Percentiles rank a stretch among this genome's conserved stretches.
Evolutionary conservation across 2,329 filamentous ascomycete species (phyloP).

Genomic region (Monascus ruber): DNA sequence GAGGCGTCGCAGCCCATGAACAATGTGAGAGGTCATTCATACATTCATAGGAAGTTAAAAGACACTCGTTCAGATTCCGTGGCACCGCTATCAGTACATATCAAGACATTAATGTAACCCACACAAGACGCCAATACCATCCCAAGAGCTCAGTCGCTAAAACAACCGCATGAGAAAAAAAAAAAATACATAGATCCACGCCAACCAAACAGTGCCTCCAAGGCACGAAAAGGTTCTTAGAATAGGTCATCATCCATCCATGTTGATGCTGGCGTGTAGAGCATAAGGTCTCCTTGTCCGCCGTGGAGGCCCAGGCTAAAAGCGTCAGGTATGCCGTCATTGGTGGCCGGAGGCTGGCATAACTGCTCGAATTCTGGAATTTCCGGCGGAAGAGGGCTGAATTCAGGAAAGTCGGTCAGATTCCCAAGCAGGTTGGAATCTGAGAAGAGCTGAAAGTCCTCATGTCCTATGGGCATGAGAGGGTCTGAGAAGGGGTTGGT

Average conservation of each 20-base stretch:
- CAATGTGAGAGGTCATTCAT: too few relatives aligned
- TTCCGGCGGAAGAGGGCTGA: conserved; percentile 2
- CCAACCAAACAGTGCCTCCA: conserved; percentile 14
- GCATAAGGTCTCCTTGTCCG: conserved; percentile 17
- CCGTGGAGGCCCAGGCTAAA: conserved; percentile 12
- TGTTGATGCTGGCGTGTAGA: conserved; percentile 16
- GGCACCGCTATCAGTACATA: too few relatives aligned
- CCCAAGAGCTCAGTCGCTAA: too few relatives aligned
- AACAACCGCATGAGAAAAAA: too few relatives aligned
- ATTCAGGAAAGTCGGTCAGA: conserved; percentile 3
- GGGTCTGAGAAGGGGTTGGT: conserved; percentile 4
- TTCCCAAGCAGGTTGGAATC: conserved; percentile 3
- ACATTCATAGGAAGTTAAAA: too few relatives aligned
- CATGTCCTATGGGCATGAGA: not conserved
- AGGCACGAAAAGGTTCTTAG: conserved; percentile 7
- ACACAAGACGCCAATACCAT: too few relatives aligned
- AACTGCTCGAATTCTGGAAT: conserved; percentile 5
- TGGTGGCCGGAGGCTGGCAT: conserved; percentile 8
- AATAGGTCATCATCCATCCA: conserved; percentile 12
- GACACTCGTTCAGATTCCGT: too few relatives aligned
- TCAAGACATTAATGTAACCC: too few relatives aligned
- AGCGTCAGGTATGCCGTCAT: conserved; percentile 15
- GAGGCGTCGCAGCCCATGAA: too few relatives aligned
- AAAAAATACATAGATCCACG: too few relatives aligned
- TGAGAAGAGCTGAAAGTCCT: conserved; percentile 9